Evolutionary conservation across 495 filamentous ascomycete species (phyloP).

Genomic region (Recurvomyces mirabilis): DNA sequence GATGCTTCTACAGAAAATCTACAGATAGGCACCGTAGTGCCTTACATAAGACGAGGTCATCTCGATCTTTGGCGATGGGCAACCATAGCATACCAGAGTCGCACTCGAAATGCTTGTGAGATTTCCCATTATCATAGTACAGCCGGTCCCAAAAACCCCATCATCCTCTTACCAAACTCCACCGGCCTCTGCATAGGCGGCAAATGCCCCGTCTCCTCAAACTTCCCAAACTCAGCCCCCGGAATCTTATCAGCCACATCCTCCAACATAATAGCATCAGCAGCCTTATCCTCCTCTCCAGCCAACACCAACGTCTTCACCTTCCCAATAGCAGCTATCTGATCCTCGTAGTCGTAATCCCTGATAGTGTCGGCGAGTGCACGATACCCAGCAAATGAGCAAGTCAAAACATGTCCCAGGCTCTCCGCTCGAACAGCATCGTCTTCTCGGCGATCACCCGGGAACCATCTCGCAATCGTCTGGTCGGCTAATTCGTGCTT

Average conservation of each 20-base stretch:
- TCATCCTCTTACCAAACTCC: slow-evolving; percentile 7
- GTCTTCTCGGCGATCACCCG: slow-evolving; percentile 7
- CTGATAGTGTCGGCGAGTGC: slow-evolving; percentile 14
- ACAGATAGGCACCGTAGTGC: too few species aligned
- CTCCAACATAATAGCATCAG: neutral
- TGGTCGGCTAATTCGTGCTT: slow-evolving; percentile 4
- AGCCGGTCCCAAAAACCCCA: slow-evolving; percentile 7
- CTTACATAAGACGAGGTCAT: too few species aligned
- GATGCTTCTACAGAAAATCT: too few species aligned
- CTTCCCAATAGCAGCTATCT: slow-evolving; percentile 1
- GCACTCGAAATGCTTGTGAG: too few species aligned
- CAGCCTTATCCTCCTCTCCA: slow-evolving; percentile 9
- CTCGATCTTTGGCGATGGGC: too few species aligned
- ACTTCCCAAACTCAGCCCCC: slow-evolving; percentile 9
- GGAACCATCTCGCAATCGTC: slow-evolving; percentile 14
- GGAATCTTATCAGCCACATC: slow-evolving; percentile 3
- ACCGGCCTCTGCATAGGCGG: slow-evolving; percentile 17
- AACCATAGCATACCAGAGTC: too few species aligned
- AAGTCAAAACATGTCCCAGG: slow-evolving; percentile 16
- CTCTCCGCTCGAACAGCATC: slow-evolving; percentile 5
- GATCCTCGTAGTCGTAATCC: slow-evolving; percentile 9
- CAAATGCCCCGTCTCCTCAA: slow-evolving; percentile 13
- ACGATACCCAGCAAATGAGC: slow-evolving; percentile 10
- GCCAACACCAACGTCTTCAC: slow-evolving; percentile 11
- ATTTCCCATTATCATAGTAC: too few species aligned